Percentiles rank a stretch among this genome's conserved stretches.
phyloP scores from a whole-genome alignment of 2,329 filamentous ascomycete genomes.

The Thelonectria rubi region DNA sequence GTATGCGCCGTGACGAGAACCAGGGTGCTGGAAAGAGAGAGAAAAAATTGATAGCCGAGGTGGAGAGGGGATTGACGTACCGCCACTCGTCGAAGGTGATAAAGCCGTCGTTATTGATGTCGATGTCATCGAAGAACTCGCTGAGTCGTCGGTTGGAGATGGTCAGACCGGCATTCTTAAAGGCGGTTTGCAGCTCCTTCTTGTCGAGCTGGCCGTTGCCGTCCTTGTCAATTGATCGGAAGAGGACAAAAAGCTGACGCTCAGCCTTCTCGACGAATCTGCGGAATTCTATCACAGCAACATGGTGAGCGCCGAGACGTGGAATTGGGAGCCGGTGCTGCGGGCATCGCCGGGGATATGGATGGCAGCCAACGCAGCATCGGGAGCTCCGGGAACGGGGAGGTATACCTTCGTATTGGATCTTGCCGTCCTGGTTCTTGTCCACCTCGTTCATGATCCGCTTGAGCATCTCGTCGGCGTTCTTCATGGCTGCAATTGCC shows the following conservation, averaged over 20 bases:
- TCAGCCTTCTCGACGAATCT: conserved; percentile 89
- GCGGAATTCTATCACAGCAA: conserved; percentile 75
- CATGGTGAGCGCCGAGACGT: conserved; percentile 34
- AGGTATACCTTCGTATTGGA: conserved; percentile 84
- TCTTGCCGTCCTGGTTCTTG: conserved; percentile 85
- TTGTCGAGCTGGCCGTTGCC: conserved; percentile 87
- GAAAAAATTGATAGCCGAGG: conserved; percentile 3
- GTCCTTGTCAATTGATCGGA: conserved; percentile 86
- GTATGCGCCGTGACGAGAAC: conserved; percentile 19
- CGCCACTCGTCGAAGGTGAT: conserved; percentile 97
- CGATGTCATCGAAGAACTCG: conserved; percentile 89
- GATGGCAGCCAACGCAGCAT: conserved; percentile 19
- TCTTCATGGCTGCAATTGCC: conserved; percentile 72
- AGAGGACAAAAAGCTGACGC: conserved; percentile 81
- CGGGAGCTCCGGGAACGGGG: conserved; percentile 24
- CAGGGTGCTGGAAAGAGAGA: conserved; percentile 10
- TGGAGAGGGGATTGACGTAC: conserved; percentile 64
- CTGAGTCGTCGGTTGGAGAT: conserved; percentile 81
- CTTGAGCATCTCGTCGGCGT: conserved; percentile 85
- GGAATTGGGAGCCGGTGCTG: conserved; percentile 10
- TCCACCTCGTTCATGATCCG: conserved; percentile 86
- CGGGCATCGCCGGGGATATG: conserved; percentile 27
- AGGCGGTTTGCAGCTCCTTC: conserved; percentile 81
- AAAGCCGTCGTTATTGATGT: conserved; percentile 85
- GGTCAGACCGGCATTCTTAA: conserved; percentile 78